phyloP scores from a whole-genome alignment of 495 filamentous ascomycete genomes.

The Neurospora intermedia region DNA sequence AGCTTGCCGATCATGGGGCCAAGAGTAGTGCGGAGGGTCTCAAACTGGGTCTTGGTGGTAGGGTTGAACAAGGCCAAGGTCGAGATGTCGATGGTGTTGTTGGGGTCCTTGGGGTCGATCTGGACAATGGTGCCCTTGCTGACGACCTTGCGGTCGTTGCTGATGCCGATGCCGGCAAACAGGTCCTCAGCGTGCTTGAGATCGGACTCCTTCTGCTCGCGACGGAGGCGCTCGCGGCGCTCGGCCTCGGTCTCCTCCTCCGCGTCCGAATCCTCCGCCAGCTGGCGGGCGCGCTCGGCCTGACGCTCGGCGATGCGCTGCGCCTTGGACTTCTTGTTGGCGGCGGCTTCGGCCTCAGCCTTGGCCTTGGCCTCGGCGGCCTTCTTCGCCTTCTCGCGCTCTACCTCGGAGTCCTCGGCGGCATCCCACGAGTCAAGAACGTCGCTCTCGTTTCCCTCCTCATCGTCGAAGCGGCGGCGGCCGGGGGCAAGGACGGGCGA shows the following conservation, averaged over 20 bases:
- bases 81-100: slow-evolving; percentile 67
- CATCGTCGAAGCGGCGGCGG: slow-evolving; percentile 75
- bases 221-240: slow-evolving; percentile 59
- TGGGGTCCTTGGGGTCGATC: slow-evolving; percentile 58
- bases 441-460: slow-evolving; percentile 77
- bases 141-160: slow-evolving; percentile 48
- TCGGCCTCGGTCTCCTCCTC: slow-evolving; percentile 61
- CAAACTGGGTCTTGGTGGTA: slow-evolving; percentile 72
- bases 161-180: slow-evolving; percentile 69
- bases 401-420: slow-evolving; percentile 91
- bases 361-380: slow-evolving; percentile 79
- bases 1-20: slow-evolving; percentile 62
- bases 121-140: slow-evolving; percentile 53
- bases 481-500: slow-evolving; percentile 45
- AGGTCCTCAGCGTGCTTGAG: slow-evolving; percentile 86
- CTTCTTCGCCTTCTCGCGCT: slow-evolving; percentile 87
- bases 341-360: slow-evolving; percentile 81
- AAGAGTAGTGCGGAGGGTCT: slow-evolving; percentile 59
- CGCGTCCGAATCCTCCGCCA: slow-evolving; percentile 43
- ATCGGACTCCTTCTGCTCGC: slow-evolving; percentile 78
- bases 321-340: slow-evolving; percentile 81
- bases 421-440: slow-evolving; percentile 96
- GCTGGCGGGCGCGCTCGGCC: slow-evolving; percentile 38
- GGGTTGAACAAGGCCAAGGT: slow-evolving; percentile 81
- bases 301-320: slow-evolving; percentile 76